A percentile compares a stretch with the other conserved stretches of the same genome.
Evolutionary conservation across 352 stramenopile species (phyloP).

Genomic region (Phytopythium boreale): DNA sequence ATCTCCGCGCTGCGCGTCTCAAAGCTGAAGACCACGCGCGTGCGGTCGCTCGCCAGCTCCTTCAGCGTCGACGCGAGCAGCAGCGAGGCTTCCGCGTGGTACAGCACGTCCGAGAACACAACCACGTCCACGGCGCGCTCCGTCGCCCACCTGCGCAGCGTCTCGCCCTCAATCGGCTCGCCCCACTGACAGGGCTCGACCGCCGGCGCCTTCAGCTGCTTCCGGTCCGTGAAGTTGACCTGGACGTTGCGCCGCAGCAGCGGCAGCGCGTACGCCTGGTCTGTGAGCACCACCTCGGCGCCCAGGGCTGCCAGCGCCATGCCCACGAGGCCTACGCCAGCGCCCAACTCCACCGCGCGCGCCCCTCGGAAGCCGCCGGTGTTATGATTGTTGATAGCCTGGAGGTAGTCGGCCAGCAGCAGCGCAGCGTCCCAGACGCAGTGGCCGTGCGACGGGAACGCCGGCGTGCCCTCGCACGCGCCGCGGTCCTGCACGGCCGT

Average conservation of each 20-base stretch:
- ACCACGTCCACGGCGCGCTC: conserved; percentile 28
- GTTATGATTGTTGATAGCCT: conserved; percentile 3
- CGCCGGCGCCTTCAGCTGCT: conserved; percentile 10
- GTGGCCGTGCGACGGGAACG: conserved; percentile 48
- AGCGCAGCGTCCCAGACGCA: conserved; percentile 59
- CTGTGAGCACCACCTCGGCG: conserved; percentile 37
- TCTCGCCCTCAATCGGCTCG: conserved; percentile 15
- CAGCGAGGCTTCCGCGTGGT: conserved; percentile 34
- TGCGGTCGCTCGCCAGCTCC: conserved; percentile 19
- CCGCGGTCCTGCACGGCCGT: conserved; percentile 35
- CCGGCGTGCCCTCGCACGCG: conserved; percentile 26
- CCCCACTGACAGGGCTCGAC: conserved; percentile 44
- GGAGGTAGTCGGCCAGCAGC: conserved; percentile 46
- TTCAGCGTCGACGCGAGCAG: conserved; percentile 35
- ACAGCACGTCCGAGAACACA: conserved; percentile 52
- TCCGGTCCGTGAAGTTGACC: conserved; percentile 28
- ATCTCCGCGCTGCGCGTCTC: conserved; percentile 39
- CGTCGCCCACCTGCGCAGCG: conserved; percentile 18
- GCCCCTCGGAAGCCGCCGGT: conserved; percentile 16
- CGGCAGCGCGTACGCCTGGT: conserved; percentile 49
- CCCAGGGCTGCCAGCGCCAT: conserved; percentile 46
- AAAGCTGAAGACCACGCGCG: conserved; percentile 39
- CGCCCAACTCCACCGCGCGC: conserved; percentile 40
- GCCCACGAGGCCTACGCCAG: conserved; percentile 46
- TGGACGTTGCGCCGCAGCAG: conserved; percentile 45